Evolutionary conservation across 768 basidiomycete species (phyloP).

Genomic region (Mycena venus): DNA sequence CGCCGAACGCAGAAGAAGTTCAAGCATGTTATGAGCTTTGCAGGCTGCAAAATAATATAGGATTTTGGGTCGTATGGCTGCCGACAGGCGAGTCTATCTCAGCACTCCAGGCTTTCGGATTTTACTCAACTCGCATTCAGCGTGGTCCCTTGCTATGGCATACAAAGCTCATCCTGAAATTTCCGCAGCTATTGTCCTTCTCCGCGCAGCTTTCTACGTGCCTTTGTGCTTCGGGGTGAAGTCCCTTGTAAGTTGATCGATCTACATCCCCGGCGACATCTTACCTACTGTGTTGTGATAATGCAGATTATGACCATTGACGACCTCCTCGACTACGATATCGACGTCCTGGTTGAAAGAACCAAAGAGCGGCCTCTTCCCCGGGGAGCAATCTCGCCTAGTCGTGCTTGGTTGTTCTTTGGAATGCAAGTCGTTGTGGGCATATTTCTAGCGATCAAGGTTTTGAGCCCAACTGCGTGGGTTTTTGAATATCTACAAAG

Average conservation of each 20-base stretch:
- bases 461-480: constrained; percentile 39
- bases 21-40: constrained; percentile 50
- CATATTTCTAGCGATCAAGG: constrained; percentile 32
- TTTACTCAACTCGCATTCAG: constrained; percentile 21
- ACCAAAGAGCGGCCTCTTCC: constrained; percentile 44
- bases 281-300: not conserved
- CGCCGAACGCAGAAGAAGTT: constrained; percentile 38
- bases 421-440: constrained; percentile 40
- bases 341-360: constrained; percentile 44
- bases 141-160: constrained; percentile 49
- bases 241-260: constrained; percentile 39
- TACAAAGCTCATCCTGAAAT: constrained; percentile 42
- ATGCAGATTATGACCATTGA: constrained; percentile 49
- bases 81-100: constrained; percentile 37
- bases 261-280: not conserved
- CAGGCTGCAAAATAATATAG: constrained; percentile 47
- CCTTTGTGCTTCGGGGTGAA: constrained; percentile 48
- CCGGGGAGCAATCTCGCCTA: constrained; percentile 42
- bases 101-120: not conserved
- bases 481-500: not conserved
- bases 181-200: constrained; percentile 31
- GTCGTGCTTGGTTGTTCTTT: constrained; percentile 47
- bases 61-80: constrained; percentile 47
- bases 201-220: constrained; percentile 39
- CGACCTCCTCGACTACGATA: constrained; percentile 40